phyloP scores from a whole-genome alignment of 2,329 filamentous ascomycete genomes.

The Ramularia endophylla region DNA sequence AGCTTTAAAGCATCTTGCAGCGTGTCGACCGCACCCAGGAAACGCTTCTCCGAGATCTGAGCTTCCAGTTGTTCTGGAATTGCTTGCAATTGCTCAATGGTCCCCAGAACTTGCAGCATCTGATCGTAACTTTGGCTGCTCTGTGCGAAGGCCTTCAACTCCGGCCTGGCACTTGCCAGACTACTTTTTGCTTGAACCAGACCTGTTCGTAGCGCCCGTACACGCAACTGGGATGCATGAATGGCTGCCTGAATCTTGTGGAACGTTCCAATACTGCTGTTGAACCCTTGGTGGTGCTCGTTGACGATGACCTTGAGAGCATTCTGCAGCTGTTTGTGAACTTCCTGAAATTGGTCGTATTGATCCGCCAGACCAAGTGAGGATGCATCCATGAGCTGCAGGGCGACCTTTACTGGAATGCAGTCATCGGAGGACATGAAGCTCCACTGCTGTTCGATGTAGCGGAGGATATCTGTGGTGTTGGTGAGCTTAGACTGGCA shows the following conservation, averaged over 20 bases:
- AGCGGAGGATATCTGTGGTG: slow-evolving; percentile 59
- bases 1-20: slow-evolving; percentile 80
- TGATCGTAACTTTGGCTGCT: slow-evolving; percentile 87
- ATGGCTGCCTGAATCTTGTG: slow-evolving; percentile 98
- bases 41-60: slow-evolving; percentile 92
- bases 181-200: slow-evolving; percentile 73
- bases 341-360: slow-evolving; percentile 75
- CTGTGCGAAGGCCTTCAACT: slow-evolving; percentile 81
- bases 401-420: slow-evolving; percentile 86
- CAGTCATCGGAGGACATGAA: slow-evolving; percentile 86
- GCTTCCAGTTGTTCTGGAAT: slow-evolving; percentile 92
- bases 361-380: slow-evolving; percentile 88
- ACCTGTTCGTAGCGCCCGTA: slow-evolving; percentile 77
- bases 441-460: slow-evolving; percentile 85
- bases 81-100: slow-evolving; percentile 71
- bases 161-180: slow-evolving; percentile 78
- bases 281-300: slow-evolving; percentile 98
- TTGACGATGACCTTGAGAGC: slow-evolving; percentile 94
- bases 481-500: slow-evolving; percentile 5
- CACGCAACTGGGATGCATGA: slow-evolving; percentile 76
- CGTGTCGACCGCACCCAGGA: slow-evolving; percentile 86
- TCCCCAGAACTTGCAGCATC: slow-evolving; percentile 71
- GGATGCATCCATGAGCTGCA: slow-evolving; percentile 89
- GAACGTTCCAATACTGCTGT: slow-evolving; percentile 97
- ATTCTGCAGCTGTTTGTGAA: slow-evolving; percentile 82